Evolutionary conservation across 805 yeast genomes (phyloP), one percentile per base, ranked within the genome.

Genomic region (Yamadazyma phyllophila): DNA sequence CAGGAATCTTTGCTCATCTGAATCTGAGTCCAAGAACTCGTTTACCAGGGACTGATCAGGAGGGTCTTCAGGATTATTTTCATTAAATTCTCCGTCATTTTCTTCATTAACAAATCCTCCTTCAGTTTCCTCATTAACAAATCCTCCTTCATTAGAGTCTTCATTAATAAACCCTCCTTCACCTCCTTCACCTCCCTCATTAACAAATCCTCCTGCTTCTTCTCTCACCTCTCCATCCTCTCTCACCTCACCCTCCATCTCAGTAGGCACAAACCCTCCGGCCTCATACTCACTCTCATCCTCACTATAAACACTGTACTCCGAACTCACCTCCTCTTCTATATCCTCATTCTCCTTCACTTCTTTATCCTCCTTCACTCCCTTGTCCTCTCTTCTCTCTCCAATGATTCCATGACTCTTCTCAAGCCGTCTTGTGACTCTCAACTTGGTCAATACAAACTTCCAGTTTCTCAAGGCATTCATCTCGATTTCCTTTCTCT

Each of bases 401-500:
- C 52, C 62, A 3, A 77, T 53, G 17, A 51, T 55, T 3, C 87
- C 86, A 55, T 81, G 85, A 17, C 65, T 66, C 31, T 47, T 52
- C 45, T 77, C 69, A 51, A 81, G 67, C 38, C 85, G 57, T 9
- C 63, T 66, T 36, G 62, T 61, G 26, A 81, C 78, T 41, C 77
- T 61, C 31, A 82, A 60, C 44, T 75, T 80, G 7, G 78, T 67
- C 47, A 81, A 61, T 47, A 80, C 67, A 39, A 71, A 66, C 47
- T 71, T 77, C 87, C 85, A 81, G 29, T 73, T 71, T 38, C 71
- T 63, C 48, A 81, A 62, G 2, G 85, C 79, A 17, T 70, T 67
- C 37, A 77, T 54, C 48, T 81, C 83, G 12, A 67, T 65, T 15
- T 69, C 62, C 32, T 65, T 63, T 43, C 69, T 58, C 43, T 70